Percentiles rank a stretch among this genome's conserved stretches.
These are phyloP conservation scores for Saccharomyces hybrid DNA, from an alignment of 1,139 yeast genomes.

Conservation along the genomic window DNA sequence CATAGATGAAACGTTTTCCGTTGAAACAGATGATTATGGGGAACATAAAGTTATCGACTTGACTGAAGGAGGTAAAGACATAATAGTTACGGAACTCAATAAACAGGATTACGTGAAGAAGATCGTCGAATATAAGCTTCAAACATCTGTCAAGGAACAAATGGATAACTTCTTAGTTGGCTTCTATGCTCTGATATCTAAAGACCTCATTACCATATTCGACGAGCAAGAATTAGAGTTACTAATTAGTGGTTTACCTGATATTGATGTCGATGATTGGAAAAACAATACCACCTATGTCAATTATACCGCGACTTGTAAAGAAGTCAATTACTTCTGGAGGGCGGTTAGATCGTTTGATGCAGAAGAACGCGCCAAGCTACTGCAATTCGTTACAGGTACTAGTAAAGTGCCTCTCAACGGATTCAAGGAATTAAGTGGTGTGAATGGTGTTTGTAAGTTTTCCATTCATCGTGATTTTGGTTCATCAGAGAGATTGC, in stretches of 20 bases:
- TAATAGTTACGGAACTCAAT: constrained; percentile 84
- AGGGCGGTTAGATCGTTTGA: constrained; percentile 94
- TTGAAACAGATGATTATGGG: constrained; percentile 92
- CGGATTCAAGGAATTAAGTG: constrained; percentile 86
- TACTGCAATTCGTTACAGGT: constrained; percentile 94
- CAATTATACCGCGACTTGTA: constrained; percentile 76
- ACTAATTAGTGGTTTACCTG: constrained; percentile 89
- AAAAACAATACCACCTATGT: constrained; percentile 73
- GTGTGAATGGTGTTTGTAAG: constrained; percentile 79
- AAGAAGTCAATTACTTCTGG: constrained; percentile 97
- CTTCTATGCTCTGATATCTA: constrained; percentile 88
- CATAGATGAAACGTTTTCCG: constrained; percentile 90
- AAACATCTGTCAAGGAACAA: constrained; percentile 79
- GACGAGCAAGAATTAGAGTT: constrained; percentile 94
- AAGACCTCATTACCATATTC: constrained; percentile 76
- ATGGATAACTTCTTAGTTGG: constrained; percentile 80
- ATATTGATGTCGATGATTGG: constrained; percentile 95
- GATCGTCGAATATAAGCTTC: constrained; percentile 81
- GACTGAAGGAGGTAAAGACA: constrained; percentile 72
- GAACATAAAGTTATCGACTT: constrained; percentile 75
- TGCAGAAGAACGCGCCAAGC: constrained; percentile 86
- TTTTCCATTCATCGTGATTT: constrained; percentile 88
- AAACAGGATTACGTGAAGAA: constrained; percentile 81
- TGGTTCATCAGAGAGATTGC: constrained; percentile 78
- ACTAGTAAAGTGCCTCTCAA: constrained; percentile 93